Conservation (phyloP, 768 basidiomycete genomes). For the Boletus tylopilopsis region DNA sequence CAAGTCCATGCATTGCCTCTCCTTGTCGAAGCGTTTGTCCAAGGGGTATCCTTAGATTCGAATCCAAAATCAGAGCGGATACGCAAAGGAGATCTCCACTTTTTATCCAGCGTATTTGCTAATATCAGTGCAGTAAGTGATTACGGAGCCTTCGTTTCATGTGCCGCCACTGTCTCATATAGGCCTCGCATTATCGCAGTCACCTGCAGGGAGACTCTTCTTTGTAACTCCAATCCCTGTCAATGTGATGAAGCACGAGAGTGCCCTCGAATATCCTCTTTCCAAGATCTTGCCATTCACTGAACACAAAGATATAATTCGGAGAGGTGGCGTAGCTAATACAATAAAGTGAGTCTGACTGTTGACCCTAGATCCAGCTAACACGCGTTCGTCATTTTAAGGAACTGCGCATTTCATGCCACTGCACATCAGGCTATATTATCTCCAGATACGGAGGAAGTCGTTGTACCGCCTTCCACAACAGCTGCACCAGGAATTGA, state of each 20-base stretch:
- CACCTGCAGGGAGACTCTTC: slow-evolving; percentile 71
- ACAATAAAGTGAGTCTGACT: slow-evolving; percentile 68
- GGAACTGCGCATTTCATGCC: slow-evolving; percentile 76
- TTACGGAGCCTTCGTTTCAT: not conserved
- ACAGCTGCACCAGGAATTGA: slow-evolving; percentile 71
- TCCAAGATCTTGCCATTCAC: slow-evolving; percentile 83
- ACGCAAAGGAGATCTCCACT: slow-evolving; percentile 81
- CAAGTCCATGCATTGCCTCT: slow-evolving; percentile 70
- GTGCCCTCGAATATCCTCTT: slow-evolving; percentile 70
- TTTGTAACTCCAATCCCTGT: slow-evolving; percentile 68
- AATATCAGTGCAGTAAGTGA: slow-evolving; percentile 75
- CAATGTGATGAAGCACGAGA: slow-evolving; percentile 42
- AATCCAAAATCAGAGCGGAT: slow-evolving; percentile 45
- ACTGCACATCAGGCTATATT: slow-evolving; percentile 70
- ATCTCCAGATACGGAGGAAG: slow-evolving; percentile 53
- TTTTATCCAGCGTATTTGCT: slow-evolving; percentile 91
- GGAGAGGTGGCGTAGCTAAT: slow-evolving; percentile 83
- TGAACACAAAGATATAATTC: slow-evolving; percentile 82
- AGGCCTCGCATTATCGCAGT: slow-evolving; percentile 38
- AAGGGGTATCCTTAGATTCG: slow-evolving; percentile 58
- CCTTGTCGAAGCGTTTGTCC: slow-evolving; percentile 86
- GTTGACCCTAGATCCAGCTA: slow-evolving; percentile 1
- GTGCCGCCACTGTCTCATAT: slow-evolving; percentile 1
- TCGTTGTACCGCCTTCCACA: slow-evolving; percentile 58
- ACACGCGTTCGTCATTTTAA: slow-evolving; percentile 29